Evolutionary conservation across 2,329 filamentous ascomycete genomes (phyloP).

Genomic region (Aspergillus proliferans): DNA sequence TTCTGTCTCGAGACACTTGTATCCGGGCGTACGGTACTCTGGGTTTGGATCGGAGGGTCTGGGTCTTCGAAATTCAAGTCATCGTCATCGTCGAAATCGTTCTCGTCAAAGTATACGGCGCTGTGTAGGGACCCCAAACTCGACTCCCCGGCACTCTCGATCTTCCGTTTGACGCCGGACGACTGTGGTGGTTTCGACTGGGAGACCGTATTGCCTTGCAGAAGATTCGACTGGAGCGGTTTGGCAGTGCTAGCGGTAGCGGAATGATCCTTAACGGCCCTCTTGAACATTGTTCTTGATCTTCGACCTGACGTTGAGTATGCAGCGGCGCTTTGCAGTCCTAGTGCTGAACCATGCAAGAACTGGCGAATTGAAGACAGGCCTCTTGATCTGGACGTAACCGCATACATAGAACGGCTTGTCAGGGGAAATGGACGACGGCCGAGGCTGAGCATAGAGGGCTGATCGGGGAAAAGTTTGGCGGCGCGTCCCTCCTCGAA

Average conservation of each 20-base stretch:
- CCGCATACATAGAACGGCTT: slow-evolving; percentile 23
- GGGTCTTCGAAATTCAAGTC: slow-evolving; percentile 54
- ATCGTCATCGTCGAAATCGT: slow-evolving; percentile 82
- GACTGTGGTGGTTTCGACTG: slow-evolving; percentile 19
- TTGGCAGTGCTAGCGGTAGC: slow-evolving; percentile 22
- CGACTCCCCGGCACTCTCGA: slow-evolving; percentile 27
- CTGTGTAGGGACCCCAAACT: slow-evolving; percentile 39
- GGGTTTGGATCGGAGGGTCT: slow-evolving; percentile 10
- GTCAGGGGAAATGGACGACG: neutral
- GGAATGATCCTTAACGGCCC: slow-evolving; percentile 35
- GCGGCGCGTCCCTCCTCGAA: slow-evolving; percentile 1
- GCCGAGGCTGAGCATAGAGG: neutral
- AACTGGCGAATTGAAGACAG: slow-evolving; percentile 17
- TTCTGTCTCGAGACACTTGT: neutral
- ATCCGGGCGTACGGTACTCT: neutral
- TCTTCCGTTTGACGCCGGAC: slow-evolving; percentile 33
- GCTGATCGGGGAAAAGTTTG: neutral
- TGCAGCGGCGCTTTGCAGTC: slow-evolving; percentile 13
- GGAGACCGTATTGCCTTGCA: slow-evolving; percentile 19
- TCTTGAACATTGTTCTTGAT: slow-evolving; percentile 33
- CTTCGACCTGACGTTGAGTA: slow-evolving; percentile 22
- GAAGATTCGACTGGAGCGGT: slow-evolving; percentile 27
- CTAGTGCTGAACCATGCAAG: slow-evolving; percentile 14
- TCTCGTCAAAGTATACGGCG: slow-evolving; percentile 61
- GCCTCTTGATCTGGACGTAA: slow-evolving; percentile 9